Base-by-base conservation (phyloP, 1,284 basidiomycete species). In the Puccinia brachypodii region DNA sequence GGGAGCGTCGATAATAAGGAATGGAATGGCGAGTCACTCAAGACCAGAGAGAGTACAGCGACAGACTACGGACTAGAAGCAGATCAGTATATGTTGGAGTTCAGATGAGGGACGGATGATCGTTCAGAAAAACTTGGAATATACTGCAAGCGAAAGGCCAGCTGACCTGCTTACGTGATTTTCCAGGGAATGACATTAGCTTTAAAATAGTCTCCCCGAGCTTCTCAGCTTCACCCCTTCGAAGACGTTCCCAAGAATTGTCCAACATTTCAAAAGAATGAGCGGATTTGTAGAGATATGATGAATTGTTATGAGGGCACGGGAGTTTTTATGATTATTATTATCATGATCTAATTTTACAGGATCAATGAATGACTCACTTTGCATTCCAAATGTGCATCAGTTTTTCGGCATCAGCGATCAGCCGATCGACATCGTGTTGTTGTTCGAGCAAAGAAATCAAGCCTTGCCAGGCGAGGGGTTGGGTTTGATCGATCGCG, bases 1-100 rank as follows among this genome's bases (percentile, higher is more conserved):
- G 94, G 92, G 0, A 96, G 88, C 0, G 88, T 88, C 0, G 90
- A 91, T 2, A 98, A 88, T 0, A 91, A 87, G 0, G 88, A 83
- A 84, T 92, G 92, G 38, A 92, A 88, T 0, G 90, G 88, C 9
- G 95, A 96, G 13, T 90, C 90, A 0, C 94, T 93, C 6, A 98
- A 90, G 13, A 95, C 88, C 40, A 92, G 88, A 3, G 89, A 89
- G 13, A 98, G 88, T 0, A 91, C 89, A 44, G 89, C 88, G 76
- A 91, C 89, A 28, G 96, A 85, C 93, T 96, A 71, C 38, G 40
- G 19, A 11, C 40, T 42, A 66, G 64, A 28, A 44, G 28, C 14
- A 42, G 64, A 68, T 68, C 64, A 68, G 62, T 62, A 42, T 33
- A 31, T 76, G n/a, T 25, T 36, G 31, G 16, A 42, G 75, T 25